Percentiles rank a stretch among this genome's conserved stretches.
These are phyloP conservation scores for Trametes versicolor DNA, from an alignment of 1,284 basidiomycete genomes.

Conservation along the genomic window DNA sequence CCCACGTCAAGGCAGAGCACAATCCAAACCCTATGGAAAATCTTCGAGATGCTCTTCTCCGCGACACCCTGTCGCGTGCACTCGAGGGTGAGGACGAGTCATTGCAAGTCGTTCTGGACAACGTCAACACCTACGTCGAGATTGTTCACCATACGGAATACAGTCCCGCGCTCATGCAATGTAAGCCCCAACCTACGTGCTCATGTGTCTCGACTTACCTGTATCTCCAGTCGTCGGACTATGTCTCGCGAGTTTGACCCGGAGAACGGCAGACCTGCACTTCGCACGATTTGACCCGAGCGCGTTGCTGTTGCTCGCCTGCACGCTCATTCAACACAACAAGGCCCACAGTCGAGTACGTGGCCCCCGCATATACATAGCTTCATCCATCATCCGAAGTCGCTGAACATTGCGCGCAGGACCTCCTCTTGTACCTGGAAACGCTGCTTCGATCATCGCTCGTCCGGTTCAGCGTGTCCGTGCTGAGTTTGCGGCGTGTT, in stretches of 20 bases:
- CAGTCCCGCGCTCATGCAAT: slow-evolving; percentile 58
- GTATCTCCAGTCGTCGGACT: slow-evolving; percentile 59
- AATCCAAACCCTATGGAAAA: slow-evolving; percentile 41
- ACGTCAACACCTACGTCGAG: slow-evolving; percentile 62
- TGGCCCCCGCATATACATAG: too few relatives aligned
- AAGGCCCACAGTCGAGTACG: slow-evolving; percentile 65
- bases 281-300: slow-evolving; percentile 60
- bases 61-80: slow-evolving; percentile 60
- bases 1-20: slow-evolving; percentile 48
- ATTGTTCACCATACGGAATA: slow-evolving; percentile 63
- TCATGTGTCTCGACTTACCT: slow-evolving; percentile 9
- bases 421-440: slow-evolving; percentile 65
- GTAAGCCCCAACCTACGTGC: slow-evolving; percentile 49
- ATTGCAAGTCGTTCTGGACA: slow-evolving; percentile 62
- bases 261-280: slow-evolving; percentile 63
- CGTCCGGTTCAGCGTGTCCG: slow-evolving; percentile 58
- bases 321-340: slow-evolving; percentile 66
- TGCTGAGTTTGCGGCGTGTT: slow-evolving; percentile 56
- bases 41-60: slow-evolving; percentile 62
- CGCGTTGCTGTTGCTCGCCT: slow-evolving; percentile 60
- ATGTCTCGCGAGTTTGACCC: slow-evolving; percentile 59
- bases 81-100: slow-evolving; percentile 58
- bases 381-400: too few relatives aligned
- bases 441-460: slow-evolving; percentile 63
- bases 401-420: slow-evolving; percentile 49